Percentiles rank a stretch among this genome's conserved stretches.
These are phyloP conservation scores for Apiospora hydei DNA, from an alignment of 2,329 filamentous ascomycete species.

Conservation along the genomic window DNA sequence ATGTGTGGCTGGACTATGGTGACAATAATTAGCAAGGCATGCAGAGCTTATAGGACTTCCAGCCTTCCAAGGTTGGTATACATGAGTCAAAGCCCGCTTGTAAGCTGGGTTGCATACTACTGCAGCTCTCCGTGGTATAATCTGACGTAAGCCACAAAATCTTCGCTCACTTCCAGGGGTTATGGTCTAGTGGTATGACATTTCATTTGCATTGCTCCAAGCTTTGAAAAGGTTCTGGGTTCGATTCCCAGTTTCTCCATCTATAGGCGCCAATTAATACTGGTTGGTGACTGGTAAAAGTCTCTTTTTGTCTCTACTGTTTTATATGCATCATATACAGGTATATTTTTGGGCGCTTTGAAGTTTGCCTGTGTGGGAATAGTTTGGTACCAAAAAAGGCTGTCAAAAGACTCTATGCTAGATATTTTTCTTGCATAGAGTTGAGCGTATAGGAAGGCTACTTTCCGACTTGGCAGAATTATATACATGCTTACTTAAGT, in stretches of 20 bases:
- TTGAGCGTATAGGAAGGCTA: background rate
- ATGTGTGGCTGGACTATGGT: background rate
- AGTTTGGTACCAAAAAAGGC: too few species aligned
- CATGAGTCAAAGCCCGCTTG: background rate
- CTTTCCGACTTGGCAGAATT: too few species aligned
- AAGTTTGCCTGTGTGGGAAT: too few species aligned
- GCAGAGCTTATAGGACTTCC: background rate
- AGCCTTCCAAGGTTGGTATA: background rate
- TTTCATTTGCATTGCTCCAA: constrained; percentile 6
- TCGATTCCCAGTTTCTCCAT: constrained; percentile 10
- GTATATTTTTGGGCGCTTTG: background rate
- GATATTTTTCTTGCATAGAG: too few species aligned
- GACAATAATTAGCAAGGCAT: background rate
- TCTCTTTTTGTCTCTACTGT: background rate
- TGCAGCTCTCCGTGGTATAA: background rate
- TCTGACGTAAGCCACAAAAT: background rate
- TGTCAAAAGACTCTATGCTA: too few species aligned
- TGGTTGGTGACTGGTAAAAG: too few species aligned
- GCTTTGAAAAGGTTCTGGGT: constrained; percentile 9
- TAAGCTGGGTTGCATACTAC: background rate
- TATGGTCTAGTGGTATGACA: constrained; percentile 15
- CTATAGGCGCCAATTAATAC: background rate
- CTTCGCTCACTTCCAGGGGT: background rate
- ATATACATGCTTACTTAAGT: background rate
- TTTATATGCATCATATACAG: background rate